Percentiles rank a stretch among this genome's conserved stretches.
Evolutionary conservation across 306 rosid species (phyloP).

Genomic region (Malus asiatica): DNA sequence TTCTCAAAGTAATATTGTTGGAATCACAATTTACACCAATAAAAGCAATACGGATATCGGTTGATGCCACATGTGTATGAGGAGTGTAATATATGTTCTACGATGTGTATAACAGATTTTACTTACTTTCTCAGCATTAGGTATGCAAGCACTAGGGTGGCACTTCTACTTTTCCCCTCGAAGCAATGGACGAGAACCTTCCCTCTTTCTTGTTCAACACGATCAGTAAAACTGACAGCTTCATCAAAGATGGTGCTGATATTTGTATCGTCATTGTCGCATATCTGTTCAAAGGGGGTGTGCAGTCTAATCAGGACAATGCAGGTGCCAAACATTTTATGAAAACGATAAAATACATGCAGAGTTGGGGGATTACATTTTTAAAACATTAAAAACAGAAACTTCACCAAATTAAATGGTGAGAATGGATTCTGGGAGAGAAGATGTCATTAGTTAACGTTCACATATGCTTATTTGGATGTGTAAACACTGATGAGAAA

Average conservation of each 20-base stretch:
- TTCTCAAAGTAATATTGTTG: background rate
- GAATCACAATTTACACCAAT: background rate
- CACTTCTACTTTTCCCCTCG: slow-evolving; percentile 97
- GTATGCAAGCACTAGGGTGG: slow-evolving; percentile 82
- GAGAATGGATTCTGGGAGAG: background rate
- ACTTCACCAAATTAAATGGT: background rate
- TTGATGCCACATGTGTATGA: background rate
- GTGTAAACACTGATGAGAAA: background rate
- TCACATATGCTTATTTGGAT: background rate
- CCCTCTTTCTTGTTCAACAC: slow-evolving; percentile 64
- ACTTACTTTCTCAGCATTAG: slow-evolving; percentile 90
- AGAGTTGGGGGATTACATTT: background rate
- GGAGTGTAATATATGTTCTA: background rate
- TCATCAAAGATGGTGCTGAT: slow-evolving; percentile 76
- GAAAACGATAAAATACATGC: background rate
- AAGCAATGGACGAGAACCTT: slow-evolving; percentile 90
- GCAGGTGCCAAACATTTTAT: background rate
- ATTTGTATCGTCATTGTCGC: slow-evolving; percentile 63
- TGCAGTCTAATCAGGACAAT: slow-evolving; percentile 5
- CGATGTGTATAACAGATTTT: slow-evolving; percentile 8
- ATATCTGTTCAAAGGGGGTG: slow-evolving; percentile 41
- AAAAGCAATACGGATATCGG: background rate
- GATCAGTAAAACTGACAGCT: slow-evolving; percentile 60
- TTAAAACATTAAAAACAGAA: background rate
- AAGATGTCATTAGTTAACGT: background rate